A percentile compares a stretch with the other conserved stretches of the same genome.
These are phyloP conservation scores for Sarcodon aspratus DNA, from an alignment of 768 basidiomycete genomes.

Conservation along the genomic window DNA sequence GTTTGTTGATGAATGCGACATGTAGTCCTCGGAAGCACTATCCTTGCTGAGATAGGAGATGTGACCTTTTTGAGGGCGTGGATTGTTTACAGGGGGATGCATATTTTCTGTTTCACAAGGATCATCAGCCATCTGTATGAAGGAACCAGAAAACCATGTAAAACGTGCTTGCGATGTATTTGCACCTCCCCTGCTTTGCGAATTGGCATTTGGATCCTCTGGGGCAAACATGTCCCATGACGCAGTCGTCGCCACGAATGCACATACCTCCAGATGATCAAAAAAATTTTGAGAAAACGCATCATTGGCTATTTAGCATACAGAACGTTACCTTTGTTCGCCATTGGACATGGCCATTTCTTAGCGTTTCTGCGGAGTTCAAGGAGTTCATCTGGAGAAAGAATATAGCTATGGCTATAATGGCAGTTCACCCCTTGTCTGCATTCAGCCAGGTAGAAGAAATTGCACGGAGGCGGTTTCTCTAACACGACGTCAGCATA, in stretches of 20 bases:
- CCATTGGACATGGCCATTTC: constrained; percentile 22
- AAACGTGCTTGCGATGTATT: constrained; percentile 19
- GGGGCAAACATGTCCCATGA: constrained; percentile 26
- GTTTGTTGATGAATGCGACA: too few species aligned
- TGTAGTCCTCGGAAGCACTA: too few species aligned
- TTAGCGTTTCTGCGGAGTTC: constrained; percentile 20
- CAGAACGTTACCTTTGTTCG: constrained; percentile 15
- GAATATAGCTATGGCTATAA: constrained; percentile 22
- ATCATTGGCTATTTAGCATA: background rate
- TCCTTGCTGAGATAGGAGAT: too few species aligned
- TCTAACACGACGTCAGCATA: constrained; percentile 11
- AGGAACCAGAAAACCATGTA: background rate
- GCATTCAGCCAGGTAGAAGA: constrained; percentile 21
- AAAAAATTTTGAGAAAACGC: background rate
- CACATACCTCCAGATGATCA: constrained; percentile 10
- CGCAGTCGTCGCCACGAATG: constrained; percentile 18
- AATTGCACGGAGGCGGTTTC: constrained; percentile 26
- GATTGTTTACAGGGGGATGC: too few species aligned
- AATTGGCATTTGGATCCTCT: constrained; percentile 21
- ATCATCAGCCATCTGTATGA: too few species aligned
- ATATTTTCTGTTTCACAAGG: too few species aligned
- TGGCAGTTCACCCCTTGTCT: constrained; percentile 19
- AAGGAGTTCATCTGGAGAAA: constrained; percentile 15
- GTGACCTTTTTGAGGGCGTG: too few species aligned
- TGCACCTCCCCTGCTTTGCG: constrained; percentile 21